phyloP scores from a whole-genome alignment of 139 green algal species.

The Gonium pectorale region DNA sequence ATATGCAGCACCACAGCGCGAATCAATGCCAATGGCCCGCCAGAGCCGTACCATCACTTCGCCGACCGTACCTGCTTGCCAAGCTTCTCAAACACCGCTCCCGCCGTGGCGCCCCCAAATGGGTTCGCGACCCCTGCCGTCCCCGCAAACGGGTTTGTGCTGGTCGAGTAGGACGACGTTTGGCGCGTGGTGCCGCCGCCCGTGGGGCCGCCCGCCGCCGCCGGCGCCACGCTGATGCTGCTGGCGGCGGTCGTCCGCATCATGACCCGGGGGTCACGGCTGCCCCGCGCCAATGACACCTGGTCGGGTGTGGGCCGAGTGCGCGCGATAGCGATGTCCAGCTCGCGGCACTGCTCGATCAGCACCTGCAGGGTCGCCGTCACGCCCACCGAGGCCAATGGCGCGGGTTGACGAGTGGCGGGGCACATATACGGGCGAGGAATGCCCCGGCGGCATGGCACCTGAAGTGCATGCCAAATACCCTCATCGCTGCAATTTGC shows the following conservation, averaged over 20 bases:
- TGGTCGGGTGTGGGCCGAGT: slow-evolving; percentile 13
- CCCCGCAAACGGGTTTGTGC: neutral
- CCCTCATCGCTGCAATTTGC: no score
- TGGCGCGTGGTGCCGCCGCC: neutral
- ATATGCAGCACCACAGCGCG: no score
- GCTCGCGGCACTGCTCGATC: slow-evolving; percentile 72
- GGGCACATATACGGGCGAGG: no score
- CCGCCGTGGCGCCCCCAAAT: neutral
- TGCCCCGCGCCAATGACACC: slow-evolving; percentile 32
- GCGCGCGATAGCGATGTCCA: slow-evolving; percentile 75
- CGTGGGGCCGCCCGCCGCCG: neutral
- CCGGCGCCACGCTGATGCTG: neutral
- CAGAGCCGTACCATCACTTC: no score
- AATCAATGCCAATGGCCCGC: no score
- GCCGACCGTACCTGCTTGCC: slow-evolving; percentile 55
- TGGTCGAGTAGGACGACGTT: neutral
- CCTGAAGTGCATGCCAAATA: no score
- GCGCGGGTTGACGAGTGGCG: no score
- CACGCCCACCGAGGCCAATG: no score
- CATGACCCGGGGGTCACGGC: slow-evolving; percentile 3
- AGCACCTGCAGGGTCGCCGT: slow-evolving; percentile 70
- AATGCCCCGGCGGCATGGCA: no score
- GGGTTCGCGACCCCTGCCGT: neutral
- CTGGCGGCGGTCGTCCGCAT: slow-evolving; percentile 20
- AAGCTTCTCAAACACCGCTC: slow-evolving; percentile 37